A percentile compares a stretch with the other conserved stretches of the same genome.
These are phyloP conservation scores for Tricharina praecox DNA, from an alignment of 495 filamentous ascomycete species.

Conservation along the genomic window DNA sequence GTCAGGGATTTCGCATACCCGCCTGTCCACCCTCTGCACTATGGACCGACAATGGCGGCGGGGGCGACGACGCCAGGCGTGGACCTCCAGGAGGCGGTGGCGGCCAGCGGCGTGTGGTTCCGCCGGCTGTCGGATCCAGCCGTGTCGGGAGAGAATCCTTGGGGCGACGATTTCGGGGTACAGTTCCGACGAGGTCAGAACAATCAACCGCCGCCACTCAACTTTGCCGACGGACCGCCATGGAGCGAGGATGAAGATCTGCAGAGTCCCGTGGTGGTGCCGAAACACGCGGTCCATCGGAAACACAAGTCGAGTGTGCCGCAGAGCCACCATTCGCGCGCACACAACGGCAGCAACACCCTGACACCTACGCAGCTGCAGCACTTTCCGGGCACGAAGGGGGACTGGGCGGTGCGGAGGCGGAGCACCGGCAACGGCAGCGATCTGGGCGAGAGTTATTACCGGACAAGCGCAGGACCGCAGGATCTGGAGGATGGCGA, in stretches of 20 bases:
- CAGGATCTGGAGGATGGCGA: slow-evolving; percentile 23
- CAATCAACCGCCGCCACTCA: slow-evolving; percentile 63
- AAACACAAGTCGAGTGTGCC: slow-evolving; percentile 62
- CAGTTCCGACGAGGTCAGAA: slow-evolving; percentile 19
- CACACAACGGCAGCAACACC: slow-evolving; percentile 20
- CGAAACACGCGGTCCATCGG: slow-evolving; percentile 44
- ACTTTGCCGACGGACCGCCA: slow-evolving; percentile 83
- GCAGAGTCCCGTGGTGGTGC: slow-evolving; percentile 66
- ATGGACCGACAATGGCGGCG: slow-evolving; percentile 69
- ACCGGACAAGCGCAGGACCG: slow-evolving; percentile 20
- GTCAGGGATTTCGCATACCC: slow-evolving; percentile 96
- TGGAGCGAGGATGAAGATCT: slow-evolving; percentile 95
- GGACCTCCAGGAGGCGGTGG: slow-evolving; percentile 22
- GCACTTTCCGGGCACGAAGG: slow-evolving; percentile 12
- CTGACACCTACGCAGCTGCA: slow-evolving; percentile 16
- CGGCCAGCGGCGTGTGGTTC: slow-evolving; percentile 22
- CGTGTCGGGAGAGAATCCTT: slow-evolving; percentile 19
- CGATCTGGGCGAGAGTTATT: slow-evolving; percentile 21
- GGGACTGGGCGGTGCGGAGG: slow-evolving; percentile 2
- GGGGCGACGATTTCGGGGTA: slow-evolving; percentile 17
- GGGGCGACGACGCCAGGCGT: slow-evolving; percentile 75
- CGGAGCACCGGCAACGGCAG: slow-evolving; percentile 11
- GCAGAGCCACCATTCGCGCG: slow-evolving; percentile 18
- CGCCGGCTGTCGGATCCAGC: slow-evolving; percentile 70
- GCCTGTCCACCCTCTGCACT: slow-evolving; percentile 66